Conservation (phyloP, 306 rosid genomes). For the Dryas drummondii region DNA sequence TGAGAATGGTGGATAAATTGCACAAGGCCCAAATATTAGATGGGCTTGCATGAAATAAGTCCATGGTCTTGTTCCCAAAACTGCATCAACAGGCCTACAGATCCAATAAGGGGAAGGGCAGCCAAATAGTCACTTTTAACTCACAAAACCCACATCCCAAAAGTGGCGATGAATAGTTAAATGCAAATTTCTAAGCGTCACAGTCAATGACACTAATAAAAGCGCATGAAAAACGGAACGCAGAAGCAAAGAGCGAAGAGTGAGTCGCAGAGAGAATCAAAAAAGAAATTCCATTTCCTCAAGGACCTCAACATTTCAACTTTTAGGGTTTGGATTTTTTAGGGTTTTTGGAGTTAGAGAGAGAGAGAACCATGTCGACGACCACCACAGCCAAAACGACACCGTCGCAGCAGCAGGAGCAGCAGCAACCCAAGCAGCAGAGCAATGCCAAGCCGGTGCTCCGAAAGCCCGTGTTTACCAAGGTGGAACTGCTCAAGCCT, state of each 20-base stretch:
- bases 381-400: constrained; percentile 18
- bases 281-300: not conserved
- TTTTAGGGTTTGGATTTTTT: constrained; percentile 26
- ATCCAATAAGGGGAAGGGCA: not conserved
- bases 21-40: not conserved
- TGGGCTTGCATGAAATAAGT: not conserved
- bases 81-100: not conserved
- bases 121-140: not conserved
- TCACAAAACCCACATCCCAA: not conserved
- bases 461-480: constrained; percentile 73
- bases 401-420: constrained; percentile 9
- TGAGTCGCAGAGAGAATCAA: not conserved
- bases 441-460: constrained; percentile 46
- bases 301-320: not conserved
- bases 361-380: constrained; percentile 28
- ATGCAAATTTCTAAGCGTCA: not conserved
- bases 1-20: too few relatives aligned
- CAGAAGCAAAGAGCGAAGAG: not conserved
- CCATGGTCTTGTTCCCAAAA: too few relatives aligned
- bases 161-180: not conserved
- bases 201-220: not conserved
- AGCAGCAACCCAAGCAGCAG: constrained; percentile 27
- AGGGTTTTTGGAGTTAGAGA: constrained; percentile 6
- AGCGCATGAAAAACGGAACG: not conserved
- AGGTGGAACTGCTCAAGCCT: constrained; percentile 74